A percentile compares a stretch with the other conserved stretches of the same genome.
Evolutionary conservation across 768 basidiomycete species (phyloP).

Genomic region (Suillus ampliporus): DNA sequence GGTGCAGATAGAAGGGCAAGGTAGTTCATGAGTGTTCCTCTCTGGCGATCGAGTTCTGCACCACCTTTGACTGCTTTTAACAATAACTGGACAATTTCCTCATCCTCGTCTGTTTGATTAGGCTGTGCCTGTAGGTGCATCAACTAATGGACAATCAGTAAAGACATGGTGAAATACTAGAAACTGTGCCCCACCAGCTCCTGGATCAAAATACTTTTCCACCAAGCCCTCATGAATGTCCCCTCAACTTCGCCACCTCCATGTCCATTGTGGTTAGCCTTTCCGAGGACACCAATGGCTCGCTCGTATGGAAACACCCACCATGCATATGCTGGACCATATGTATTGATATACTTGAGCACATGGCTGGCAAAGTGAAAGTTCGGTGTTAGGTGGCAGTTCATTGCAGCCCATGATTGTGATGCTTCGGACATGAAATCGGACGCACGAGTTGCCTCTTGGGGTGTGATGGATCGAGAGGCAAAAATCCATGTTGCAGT

Average conservation of each 20-base stretch:
- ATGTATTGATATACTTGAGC: background rate
- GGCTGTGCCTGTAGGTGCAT: background rate
- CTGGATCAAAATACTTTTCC: background rate
- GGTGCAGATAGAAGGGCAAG: background rate
- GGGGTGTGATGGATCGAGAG: background rate
- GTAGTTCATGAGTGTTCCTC: background rate
- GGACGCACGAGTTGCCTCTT: background rate
- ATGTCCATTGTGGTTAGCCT: slow-evolving; percentile 3
- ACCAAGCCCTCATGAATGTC: slow-evolving; percentile 1
- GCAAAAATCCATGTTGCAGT: background rate
- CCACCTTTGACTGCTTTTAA: background rate
- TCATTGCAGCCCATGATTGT: background rate
- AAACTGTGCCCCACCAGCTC: background rate
- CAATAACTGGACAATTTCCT: background rate
- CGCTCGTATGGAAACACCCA: slow-evolving; percentile 4
- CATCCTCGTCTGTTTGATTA: background rate
- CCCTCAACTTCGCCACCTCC: slow-evolving; percentile 4
- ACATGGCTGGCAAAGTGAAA: background rate
- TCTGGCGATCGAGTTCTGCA: background rate
- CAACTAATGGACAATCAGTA: background rate
- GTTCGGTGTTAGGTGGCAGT: background rate
- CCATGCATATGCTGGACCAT: background rate
- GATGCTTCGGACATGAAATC: background rate
- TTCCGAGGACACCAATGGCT: background rate
- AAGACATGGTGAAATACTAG: background rate